Conservation (phyloP, 192 early-diverging fungal genomes). For the Coemansia sp. region DNA sequence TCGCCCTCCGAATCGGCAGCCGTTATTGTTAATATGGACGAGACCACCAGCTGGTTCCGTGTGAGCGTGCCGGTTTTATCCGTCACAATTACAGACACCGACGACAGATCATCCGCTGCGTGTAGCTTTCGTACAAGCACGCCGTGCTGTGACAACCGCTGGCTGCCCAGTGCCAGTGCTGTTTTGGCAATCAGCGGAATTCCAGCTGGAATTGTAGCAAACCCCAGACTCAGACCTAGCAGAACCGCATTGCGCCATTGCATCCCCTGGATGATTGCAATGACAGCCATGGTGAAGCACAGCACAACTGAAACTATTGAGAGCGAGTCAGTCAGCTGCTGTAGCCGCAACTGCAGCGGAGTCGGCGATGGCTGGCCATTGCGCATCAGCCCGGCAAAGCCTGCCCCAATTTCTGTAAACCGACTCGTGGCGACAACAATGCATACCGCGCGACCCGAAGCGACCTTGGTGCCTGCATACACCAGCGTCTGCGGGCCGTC, state of each 20-base stretch:
- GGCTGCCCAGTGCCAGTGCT: constrained; percentile 30
- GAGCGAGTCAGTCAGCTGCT: constrained; percentile 16
- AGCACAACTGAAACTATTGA: constrained; percentile 14
- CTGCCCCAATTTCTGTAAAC: constrained; percentile 19
- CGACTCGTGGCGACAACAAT: constrained; percentile 36
- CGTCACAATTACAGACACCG: constrained; percentile 63
- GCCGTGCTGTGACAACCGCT: constrained; percentile 35
- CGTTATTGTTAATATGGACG: constrained; percentile 27
- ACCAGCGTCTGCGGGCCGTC: constrained; percentile 15
- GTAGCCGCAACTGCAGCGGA: constrained; percentile 25
- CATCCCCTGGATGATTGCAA: constrained; percentile 24
- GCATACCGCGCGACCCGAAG: constrained; percentile 25
- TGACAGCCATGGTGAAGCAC: constrained; percentile 14
- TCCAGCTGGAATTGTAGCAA: constrained; percentile 52
- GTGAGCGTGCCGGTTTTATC: constrained; percentile 79
- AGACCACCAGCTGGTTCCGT: constrained; percentile 58
- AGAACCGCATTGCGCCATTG: constrained; percentile 35
- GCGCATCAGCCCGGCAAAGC: constrained; percentile 7
- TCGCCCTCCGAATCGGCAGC: constrained; percentile 3
- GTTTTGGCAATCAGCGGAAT: constrained; percentile 49
- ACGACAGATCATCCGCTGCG: constrained; percentile 64
- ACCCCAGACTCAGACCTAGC: constrained; percentile 39
- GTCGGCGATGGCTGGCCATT: constrained; percentile 11
- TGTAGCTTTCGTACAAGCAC: constrained; percentile 64
- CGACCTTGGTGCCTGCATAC: constrained; percentile 39